Evolutionary conservation across 73 alveolate genomes (phyloP).

Genomic region (Stentor coeruleus): DNA sequence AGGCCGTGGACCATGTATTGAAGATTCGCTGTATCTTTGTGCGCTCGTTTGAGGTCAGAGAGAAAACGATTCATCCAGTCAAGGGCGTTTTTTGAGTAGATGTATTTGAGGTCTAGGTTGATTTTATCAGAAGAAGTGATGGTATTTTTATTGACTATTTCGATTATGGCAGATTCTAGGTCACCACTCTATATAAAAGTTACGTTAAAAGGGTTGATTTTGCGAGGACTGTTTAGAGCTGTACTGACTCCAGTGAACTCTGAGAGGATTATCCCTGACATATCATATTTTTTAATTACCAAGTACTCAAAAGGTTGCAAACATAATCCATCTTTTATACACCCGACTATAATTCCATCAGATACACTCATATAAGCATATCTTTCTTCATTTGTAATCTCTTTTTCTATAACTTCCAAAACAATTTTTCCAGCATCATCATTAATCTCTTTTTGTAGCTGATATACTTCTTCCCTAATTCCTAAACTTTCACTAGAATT

Average conservation of each 20-base stretch:
- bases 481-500: slow-evolving; percentile 6
- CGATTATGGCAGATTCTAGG: background rate
- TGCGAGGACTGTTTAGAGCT: slow-evolving; percentile 45
- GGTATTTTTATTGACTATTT: background rate
- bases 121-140: no score
- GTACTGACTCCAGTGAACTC: slow-evolving; percentile 66
- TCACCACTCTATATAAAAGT: slow-evolving; percentile 36
- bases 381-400: slow-evolving; percentile 36
- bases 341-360: slow-evolving; percentile 30
- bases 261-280: slow-evolving; percentile 42
- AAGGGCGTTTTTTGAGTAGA: background rate
- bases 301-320: slow-evolving; percentile 61
- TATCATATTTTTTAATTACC: slow-evolving; percentile 37
- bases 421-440: slow-evolving; percentile 37
- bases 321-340: slow-evolving; percentile 62
- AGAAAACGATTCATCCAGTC: background rate
- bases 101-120: background rate
- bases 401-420: slow-evolving; percentile 33
- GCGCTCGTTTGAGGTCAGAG: slow-evolving; percentile 26
- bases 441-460: slow-evolving; percentile 35
- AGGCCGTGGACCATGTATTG: slow-evolving; percentile 8
- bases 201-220: slow-evolving; percentile 58
- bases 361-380: slow-evolving; percentile 53
- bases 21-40: background rate
- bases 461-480: slow-evolving; percentile 25